Base-by-base conservation (phyloP, 495 filamentous ascomycete genomes). In the Penicillium paxilli region DNA sequence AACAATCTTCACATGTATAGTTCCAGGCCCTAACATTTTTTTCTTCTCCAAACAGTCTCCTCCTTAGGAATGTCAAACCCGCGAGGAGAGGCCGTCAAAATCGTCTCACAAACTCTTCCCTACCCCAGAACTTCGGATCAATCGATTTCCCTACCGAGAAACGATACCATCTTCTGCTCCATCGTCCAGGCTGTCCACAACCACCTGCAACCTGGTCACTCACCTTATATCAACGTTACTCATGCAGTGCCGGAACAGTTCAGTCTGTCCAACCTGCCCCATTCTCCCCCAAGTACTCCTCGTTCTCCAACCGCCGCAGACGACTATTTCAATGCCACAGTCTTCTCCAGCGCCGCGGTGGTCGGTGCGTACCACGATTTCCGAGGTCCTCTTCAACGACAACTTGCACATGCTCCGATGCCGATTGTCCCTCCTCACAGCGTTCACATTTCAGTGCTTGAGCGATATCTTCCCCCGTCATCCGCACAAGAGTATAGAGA, bases 381-480 rank as follows among this genome's bases (percentile, higher is more conserved):
- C 63, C 75, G 78, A 16, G 76, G 76, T 12, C 74, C 67, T 2
- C 67, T 77, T 21, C 68, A 71, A 49, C 47, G 67, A 44, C 76
- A 61, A 26, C 52, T 66, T 50, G 66, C 65, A 45, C 74, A 71
- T 22, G 78, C 76, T 17, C 85, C 85, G 7, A 77, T 81, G 57
- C 83, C 83, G 6, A 78, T 88, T 49, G 83, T 89, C 5, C 80
- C 85, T 0, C 87, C 87, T 5, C 77, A 74, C 40, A 87, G 77
- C 37, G 77, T 89, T 21, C 78, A 87, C 47, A 70, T 88, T 38
- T 84, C 86, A 1, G 71, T 89, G 11, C 72, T 90, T 7, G 87
- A 90, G 65, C 84, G 87, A 5, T 90, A 85, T 64, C 84, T 90
- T 5, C 87, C 87, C 44, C 87, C 87, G 12, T 74, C 82, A 1